These are phyloP conservation scores for Tolypocladium tundrense DNA, from an alignment of 2,329 filamentous ascomycete species.

Conservation along the genomic window DNA sequence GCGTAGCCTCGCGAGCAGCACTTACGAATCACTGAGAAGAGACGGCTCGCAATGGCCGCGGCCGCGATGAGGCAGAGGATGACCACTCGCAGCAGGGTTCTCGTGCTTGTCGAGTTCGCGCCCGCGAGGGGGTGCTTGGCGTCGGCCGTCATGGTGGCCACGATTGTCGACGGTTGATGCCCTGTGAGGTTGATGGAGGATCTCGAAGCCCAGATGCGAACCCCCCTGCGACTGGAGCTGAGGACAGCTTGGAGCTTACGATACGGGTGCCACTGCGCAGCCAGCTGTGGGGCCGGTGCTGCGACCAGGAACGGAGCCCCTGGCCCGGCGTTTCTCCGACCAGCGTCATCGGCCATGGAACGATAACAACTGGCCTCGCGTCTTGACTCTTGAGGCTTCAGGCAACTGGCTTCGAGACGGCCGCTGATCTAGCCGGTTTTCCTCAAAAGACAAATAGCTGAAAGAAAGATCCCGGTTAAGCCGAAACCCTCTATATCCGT, in stretches of 20 bases:
- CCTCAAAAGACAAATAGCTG: not conserved
- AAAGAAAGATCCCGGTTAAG: not conserved
- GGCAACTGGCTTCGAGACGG: not conserved
- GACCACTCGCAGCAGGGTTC: conserved; percentile 75
- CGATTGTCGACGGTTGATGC: conserved; percentile 18
- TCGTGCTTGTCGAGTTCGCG: conserved; percentile 71
- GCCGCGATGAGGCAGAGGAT: conserved; percentile 88
- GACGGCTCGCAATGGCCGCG: conserved; percentile 81
- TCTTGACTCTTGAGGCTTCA: not conserved
- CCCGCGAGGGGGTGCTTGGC: conserved; percentile 53
- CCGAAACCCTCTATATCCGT: no score
- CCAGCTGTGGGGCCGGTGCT: conserved; percentile 4
- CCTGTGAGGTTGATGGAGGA: conserved; percentile 21
- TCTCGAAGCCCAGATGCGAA: conserved; percentile 10
- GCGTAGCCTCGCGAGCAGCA: conserved; percentile 13
- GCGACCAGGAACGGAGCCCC: not conserved
- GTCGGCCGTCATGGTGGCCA: conserved; percentile 34
- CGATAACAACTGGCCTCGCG: not conserved
- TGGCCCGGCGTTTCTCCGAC: not conserved
- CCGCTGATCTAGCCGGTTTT: not conserved
- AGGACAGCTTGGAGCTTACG: conserved; percentile 38
- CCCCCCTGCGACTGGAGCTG: conserved; percentile 7
- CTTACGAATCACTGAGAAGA: conserved; percentile 97
- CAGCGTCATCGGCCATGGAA: not conserved
- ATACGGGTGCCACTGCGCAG: conserved; percentile 10